Base-by-base conservation (phyloP, 2,329 filamentous ascomycete species). In the Trematosphaeria pertusa region DNA sequence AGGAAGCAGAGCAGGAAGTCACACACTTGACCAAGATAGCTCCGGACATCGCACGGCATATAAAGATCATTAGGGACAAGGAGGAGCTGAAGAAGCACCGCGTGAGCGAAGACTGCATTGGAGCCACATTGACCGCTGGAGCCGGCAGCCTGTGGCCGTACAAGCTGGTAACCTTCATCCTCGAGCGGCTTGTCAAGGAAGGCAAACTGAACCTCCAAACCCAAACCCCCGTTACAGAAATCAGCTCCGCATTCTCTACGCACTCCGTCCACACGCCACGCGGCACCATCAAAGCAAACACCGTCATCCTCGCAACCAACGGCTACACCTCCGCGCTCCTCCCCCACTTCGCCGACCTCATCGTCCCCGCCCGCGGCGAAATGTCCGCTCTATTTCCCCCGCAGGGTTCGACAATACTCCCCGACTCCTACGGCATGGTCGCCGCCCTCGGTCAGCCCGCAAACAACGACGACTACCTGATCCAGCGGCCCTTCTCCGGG, bases 61-160 rank as follows among this genome's bases (percentile, higher is more conserved):
- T 79, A 45, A 61, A 56, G 0, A 50, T 78, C 12, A 65, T 78
- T 17, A 74, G 65, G 5, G 71, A 71, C 39, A 65, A 70, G 58
- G 59, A 71, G 34, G 62, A 74, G 58, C 72, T 89, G 3, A 73
- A 71, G 20, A 72, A 72, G 24, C 76, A 88, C 18, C 76, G 84
- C 22, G 58, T 73, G n/a, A 52, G 53, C 20, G 51, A 59, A 10
- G 61, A 61, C 6, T 86, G 84, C 5, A 64, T 79, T 6, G 89
- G 86, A 2, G 87, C 85, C 5, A 78, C 91, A 3, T 73, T 87
- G 12, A 87, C 87, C 51, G 74, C 75, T 31, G 74, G 82, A 32
- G 88, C 89, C 0, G 88, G 85, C 0, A 84, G 84, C 57, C 67
- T 90, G 35, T 92, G 88, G 88, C 91, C 91, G 0, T 96, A 95